Base-by-base conservation (phyloP, 805 yeast genomes). In the Cyberlindnera suaveolens region DNA sequence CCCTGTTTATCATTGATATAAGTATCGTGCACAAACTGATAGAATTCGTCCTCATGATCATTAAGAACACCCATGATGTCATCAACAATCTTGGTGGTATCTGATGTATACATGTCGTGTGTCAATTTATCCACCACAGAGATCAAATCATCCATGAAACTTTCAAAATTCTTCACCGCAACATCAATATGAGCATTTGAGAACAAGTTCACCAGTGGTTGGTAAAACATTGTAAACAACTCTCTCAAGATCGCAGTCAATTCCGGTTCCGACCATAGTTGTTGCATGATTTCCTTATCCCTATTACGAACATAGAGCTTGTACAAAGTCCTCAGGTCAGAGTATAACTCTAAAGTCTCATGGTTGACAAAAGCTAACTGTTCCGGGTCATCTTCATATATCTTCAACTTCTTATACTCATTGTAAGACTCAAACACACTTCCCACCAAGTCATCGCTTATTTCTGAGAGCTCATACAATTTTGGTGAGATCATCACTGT, bases 241-340 rank as follows among this genome's bases (percentile, higher is more conserved):
- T 85, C 86, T 50, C 84, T 84, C 44, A 90, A 67, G 34, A 91
- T 70, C 31, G 72, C 72, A n/a, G 89, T 80, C 37, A 95, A 66
- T 50, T 85, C 86, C 0, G 91, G 88, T 53, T 90, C 96, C 37
- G 78, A 79, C 95, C 96, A 87, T 35, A 90, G 59, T 56, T 82
- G 81, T 53, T 80, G 80, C 68, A 90, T 63, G 35, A 83, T 65
- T 43, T 79, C 77, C 58, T 87, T 89, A 57, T 91, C 99, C 31
- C 78, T 75, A 44, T 77, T 81, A 31, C 93, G 74, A 1, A 85
- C 67, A 49, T 74, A 74, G 15, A 84, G 63, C 46, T 75, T 80
- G 63, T 84, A 76, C 42, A 83, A 71, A 43, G 82, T 80, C 46
- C 77, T 78, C 13, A 85, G 57, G 47, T 72, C 70, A 7, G 78